Percentiles rank a stretch among this genome's conserved stretches.
These are phyloP conservation scores for Cantharellus anzutake DNA, from an alignment of 768 basidiomycete species.

Conservation along the genomic window DNA sequence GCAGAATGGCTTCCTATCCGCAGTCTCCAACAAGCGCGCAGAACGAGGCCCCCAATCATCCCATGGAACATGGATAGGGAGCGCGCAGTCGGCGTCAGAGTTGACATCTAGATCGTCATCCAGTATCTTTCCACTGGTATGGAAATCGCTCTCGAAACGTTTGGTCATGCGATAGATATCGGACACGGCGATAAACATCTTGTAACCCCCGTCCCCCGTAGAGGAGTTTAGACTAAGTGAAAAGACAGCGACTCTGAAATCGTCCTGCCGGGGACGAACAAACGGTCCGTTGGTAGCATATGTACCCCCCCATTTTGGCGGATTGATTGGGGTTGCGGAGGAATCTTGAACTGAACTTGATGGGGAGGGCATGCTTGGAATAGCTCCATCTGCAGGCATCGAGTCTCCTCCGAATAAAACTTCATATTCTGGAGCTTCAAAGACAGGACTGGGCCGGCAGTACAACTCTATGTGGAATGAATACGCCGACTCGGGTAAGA, in stretches of 20 bases:
- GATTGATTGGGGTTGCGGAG: not conserved
- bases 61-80: not conserved
- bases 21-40: not conserved
- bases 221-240: not conserved
- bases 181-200: not conserved
- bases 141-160: not conserved
- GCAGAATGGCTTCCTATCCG: not conserved
- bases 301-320: not conserved
- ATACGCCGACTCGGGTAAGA: not conserved
- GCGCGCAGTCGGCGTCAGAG: not conserved
- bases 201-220: not conserved
- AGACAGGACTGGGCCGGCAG: not conserved
- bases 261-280: not conserved
- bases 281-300: not conserved
- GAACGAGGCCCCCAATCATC: not conserved
- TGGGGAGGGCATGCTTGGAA: too few species aligned
- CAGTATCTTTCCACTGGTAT: not conserved
- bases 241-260: not conserved
- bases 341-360: too few species aligned
- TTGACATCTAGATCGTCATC: not conserved
- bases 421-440: not conserved
- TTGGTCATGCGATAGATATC: not conserved
- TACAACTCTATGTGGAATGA: not conserved
- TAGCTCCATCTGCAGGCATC: too few species aligned
- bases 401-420: too few species aligned